Base-by-base conservation (phyloP, 495 filamentous ascomycete species). In the Penicillium bovifimosum region DNA sequence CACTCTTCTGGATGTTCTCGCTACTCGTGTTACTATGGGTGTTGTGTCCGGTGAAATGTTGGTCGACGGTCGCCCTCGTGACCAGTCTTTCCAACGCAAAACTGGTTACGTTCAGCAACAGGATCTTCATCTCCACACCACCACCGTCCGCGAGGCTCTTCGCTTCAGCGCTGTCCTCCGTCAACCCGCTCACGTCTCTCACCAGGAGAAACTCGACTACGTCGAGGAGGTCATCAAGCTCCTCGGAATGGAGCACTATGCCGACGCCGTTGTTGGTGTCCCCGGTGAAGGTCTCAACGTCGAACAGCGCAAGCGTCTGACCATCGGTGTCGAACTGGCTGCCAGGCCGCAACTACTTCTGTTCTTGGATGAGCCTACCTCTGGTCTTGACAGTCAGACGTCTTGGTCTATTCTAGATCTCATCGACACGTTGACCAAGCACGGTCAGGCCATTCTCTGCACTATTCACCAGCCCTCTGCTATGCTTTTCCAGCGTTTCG, bases 381-480 rank as follows among this genome's bases (percentile, higher is more conserved):
- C 88, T 26, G 89, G 89, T 72, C 80, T 95, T 35, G 89, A 95
- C 72, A 85, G 81, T 65, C 90, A 96, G 60, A 95, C 89, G 10
- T 91, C 91, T 18, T 96, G 87, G 88, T 86, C 89, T 28, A 95
- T 96, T 61, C 76, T 90, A 47, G 80, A 85, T 65, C 81, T 96
- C 26, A 80, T 96, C 13, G 82, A 90, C 63, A 95, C 93, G 64
- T 74, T 96, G 35, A 90, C 91, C 47, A 85, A 89, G 69, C 86
- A 83, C 61, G 91, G 91, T 13, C 90, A 95, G 61, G 91, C 91
- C 41, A 88, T 96, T 68, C 84, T 96, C 6, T 95, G 89, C 70
- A 96, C 91, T 8, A 96, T 98, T 54, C 93, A 98, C 72, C 93
- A 98, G 65, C 91, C 91, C 7, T 93, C 88, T 1, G 90, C 90